Evolutionary conservation across 805 yeast genomes (phyloP), one percentile per base, ranked within the genome.

Genomic region (Cyberlindnera galapagoensis): DNA sequence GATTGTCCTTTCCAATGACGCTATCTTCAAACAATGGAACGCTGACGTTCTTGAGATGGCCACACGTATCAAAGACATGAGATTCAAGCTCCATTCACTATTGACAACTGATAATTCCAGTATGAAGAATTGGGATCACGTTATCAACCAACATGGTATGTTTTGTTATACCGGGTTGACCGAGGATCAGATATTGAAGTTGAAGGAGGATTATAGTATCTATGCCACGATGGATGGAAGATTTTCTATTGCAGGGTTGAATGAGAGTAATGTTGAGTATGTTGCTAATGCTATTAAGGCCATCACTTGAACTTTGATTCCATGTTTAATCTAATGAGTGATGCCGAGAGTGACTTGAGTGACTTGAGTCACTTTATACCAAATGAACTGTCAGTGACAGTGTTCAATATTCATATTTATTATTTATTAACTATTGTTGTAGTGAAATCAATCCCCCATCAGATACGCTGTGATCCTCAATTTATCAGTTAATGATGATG

Each of bases 61-160:
- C 28, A 71, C 75, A 45, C 75, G 97, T 54, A 75, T 90, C 57
- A 75, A 74, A 51, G 59, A 66, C 18, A 85, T 87, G 69, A 74
- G 97, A 57, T 52, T 62, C 34, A 59, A 70, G 39, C 68, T 90
- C 53, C 74, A 73, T 57, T 69, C 72, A 34, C 67, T 73, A 40
- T 70, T 86, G 49, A 76, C 66, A 64, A 53, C 35, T 42, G 66
- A 60, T 39, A 67, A 62, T 53, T 69, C 80, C 46, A 67, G 75
- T 7, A 12, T 26, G 1, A 20, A 9, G 11, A 24, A 19, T 57
- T 90, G 97, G 97, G 80, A 80, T 34, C 95, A 84, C 54, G 69
- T 90, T 49, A 65, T 82, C 35, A 71, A 78, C 53, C 97, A 90
- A 61, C 81, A 90, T 56, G 98, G 98, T 49, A 90, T 90, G 97